Base-by-base conservation (phyloP, 2,329 filamentous ascomycete species). In the Acarospora socialis region DNA sequence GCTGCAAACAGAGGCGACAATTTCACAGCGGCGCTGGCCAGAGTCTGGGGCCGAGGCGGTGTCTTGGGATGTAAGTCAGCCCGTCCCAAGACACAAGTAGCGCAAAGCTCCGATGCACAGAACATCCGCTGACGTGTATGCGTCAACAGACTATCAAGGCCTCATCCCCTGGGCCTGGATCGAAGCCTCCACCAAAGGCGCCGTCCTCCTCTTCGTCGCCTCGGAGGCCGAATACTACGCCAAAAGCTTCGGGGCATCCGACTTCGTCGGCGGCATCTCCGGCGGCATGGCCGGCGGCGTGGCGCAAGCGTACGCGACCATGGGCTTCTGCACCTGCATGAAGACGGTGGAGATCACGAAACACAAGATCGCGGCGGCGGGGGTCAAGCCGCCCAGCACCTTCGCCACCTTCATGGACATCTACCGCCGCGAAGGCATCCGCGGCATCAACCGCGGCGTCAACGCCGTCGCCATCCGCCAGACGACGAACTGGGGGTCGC, bases 291-390 rank as follows among this genome's bases (percentile, higher is more conserved):
- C 76, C 14, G 90, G 90, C 55, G 90, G 90, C 70, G 76, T 98
- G 37, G 90, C 87, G 28, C 90, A 98, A 66, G 90, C 90, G 38
- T 98, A 98, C 59, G 90, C 90, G 45, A 98, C 90, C 57, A 98
- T 98, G 87, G 90, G 90, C 47, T 98, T 98, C 76, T 98, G 90
- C 65, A 98, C 90, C 40, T 98, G 90, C 73, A 98, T 98, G 90
- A 98, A 98, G 77, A 98, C 90, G 43, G 90, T 95, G 46, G 90
- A 98, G 63, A 98, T 98, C 63, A 98, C 90, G 54, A 92, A 94
- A 66, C 80, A 90, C 70, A 95, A 95, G 73, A 68, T 90, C 53
- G 84, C 82, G 9, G 77, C 82, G 20, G 46, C 74, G 25, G 90
- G 90, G 47, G 73, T 77, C 45, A 82, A 83, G 65, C 81, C 83